These are phyloP conservation scores for Colletotrichum incanum DNA, from an alignment of 2,329 filamentous ascomycete genomes.

Conservation along the genomic window DNA sequence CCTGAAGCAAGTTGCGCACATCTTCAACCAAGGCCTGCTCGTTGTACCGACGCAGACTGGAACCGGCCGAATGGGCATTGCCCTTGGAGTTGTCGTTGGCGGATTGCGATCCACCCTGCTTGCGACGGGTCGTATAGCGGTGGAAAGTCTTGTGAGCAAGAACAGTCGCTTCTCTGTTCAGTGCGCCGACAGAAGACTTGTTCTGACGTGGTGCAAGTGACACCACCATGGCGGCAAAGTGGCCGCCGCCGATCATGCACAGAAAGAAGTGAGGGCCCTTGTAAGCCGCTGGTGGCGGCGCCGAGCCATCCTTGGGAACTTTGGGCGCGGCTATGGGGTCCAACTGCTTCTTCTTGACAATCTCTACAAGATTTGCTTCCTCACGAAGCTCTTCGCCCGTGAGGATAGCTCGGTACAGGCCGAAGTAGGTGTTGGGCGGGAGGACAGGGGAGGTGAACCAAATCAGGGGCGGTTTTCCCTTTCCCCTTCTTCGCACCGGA, in stretches of 20 bases:
- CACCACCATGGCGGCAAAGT: slow-evolving; percentile 97
- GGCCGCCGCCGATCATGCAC: slow-evolving; percentile 98
- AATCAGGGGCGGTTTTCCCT: slow-evolving; percentile 74
- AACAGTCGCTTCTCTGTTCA: slow-evolving; percentile 89
- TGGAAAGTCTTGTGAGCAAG: slow-evolving; percentile 98
- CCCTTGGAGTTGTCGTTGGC: slow-evolving; percentile 96
- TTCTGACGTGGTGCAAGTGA: slow-evolving; percentile 85
- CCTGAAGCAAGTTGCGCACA: slow-evolving; percentile 82
- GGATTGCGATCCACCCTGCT: slow-evolving; percentile 96
- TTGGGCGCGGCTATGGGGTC: slow-evolving; percentile 71
- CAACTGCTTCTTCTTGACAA: slow-evolving; percentile 84
- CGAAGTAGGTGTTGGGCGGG: slow-evolving; percentile 84
- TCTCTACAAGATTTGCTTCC: slow-evolving; percentile 73
- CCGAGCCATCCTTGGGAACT: slow-evolving; percentile 70
- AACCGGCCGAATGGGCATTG: slow-evolving; percentile 92
- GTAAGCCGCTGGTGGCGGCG: slow-evolving; percentile 65
- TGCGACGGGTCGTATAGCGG: slow-evolving; percentile 94
- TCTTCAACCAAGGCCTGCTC: slow-evolving; percentile 93
- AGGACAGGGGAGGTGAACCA: slow-evolving; percentile 88
- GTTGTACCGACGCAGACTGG: slow-evolving; percentile 91
- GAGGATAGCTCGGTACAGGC: slow-evolving; percentile 88
- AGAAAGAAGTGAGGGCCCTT: slow-evolving; percentile 91
- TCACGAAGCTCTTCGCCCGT: slow-evolving; percentile 79
- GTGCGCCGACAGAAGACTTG: slow-evolving; percentile 77
- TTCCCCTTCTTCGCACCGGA: slow-evolving; percentile 61